Evolutionary conservation across 192 early-diverging fungal genomes (phyloP), one percentile per base, ranked within the genome.

Genomic region (Podila horticola): DNA sequence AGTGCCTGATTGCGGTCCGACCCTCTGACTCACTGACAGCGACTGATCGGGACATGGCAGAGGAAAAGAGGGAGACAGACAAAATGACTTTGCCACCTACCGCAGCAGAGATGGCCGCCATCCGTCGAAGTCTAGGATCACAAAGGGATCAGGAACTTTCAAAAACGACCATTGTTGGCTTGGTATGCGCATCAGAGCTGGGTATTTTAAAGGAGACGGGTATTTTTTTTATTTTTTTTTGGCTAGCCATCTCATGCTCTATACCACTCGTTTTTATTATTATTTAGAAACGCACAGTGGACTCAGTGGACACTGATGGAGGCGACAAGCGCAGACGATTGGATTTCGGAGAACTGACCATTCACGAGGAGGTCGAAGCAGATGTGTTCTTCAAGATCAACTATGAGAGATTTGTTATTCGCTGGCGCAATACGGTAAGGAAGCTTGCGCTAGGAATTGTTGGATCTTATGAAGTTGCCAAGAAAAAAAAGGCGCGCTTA

Each of bases 381-480:
- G 86, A 88, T 41, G 83, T 90, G 41, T 91, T 81, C 60, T 94
- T 94, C 79, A 84, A 84, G 52, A 71, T 92, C 49, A 93, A 94
- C 69, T 88, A 83, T 74, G 91, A 92, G 11, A 85, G 87, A 41
- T 91, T 88, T 48, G 90, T 88, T 59, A 89, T 93, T 33, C 75
- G 89, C 22, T 86, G 92, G 76, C 89, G 93, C 66, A 92, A 92
- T 70, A 86, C 74, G 51, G 74, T 86, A 74, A 26, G 76, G 58
- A 24, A 17, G 3, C 17, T 11, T 12, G 10, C 1, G 8, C 64
- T 1, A 45, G 13, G 15, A 45, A 15, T 1, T 17, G 15, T 45
- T 0, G 0, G 1, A 36, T 36, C 10, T 36, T 36, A 7, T 36
- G 11, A 36, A 4, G 31, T 31, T 31, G 2, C 31, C 12, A 50